Evolutionary conservation across 352 stramenopile species (phyloP).

Genomic region (Phytophthora megakarya): DNA sequence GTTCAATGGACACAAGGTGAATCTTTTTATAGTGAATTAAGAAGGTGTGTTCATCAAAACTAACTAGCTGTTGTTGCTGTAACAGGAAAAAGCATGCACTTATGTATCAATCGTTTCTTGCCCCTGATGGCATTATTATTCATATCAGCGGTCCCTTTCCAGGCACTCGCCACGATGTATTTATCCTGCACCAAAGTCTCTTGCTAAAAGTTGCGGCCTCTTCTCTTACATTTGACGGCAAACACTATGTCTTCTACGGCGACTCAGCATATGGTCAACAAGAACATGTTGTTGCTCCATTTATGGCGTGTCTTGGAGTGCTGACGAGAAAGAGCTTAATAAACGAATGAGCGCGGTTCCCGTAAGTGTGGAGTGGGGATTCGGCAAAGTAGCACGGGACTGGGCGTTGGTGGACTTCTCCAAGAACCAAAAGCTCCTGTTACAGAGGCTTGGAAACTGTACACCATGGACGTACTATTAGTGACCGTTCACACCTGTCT

Average conservation of each 20-base stretch:
- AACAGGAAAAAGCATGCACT: slow-evolving; percentile 1
- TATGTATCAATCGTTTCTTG: slow-evolving; percentile 10
- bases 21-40: too few relatives aligned
- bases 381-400: too few relatives aligned
- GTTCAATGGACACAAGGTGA: slow-evolving; percentile 17
- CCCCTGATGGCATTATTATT: slow-evolving; percentile 13
- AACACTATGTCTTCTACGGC: slow-evolving; percentile 8
- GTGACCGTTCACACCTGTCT: slow-evolving; percentile 1
- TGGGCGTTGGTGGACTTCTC: slow-evolving; percentile 15
- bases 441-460: slow-evolving; percentile 16
- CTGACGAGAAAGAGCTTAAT: too few relatives aligned
- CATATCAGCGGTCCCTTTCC: slow-evolving; percentile 11
- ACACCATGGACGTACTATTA: background rate
- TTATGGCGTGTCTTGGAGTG: too few relatives aligned
- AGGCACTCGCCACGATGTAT: slow-evolving; percentile 5
- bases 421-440: slow-evolving; percentile 13
- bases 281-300: slow-evolving; percentile 10
- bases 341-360: too few relatives aligned
- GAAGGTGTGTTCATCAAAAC: too few relatives aligned
- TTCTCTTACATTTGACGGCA: background rate
- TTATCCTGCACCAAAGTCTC: slow-evolving; percentile 12
- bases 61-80: too few relatives aligned
- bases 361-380: too few relatives aligned
- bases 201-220: background rate
- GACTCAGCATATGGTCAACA: slow-evolving; percentile 8